phyloP scores from a whole-genome alignment of 306 rosid species.

The Inga laurina region DNA sequence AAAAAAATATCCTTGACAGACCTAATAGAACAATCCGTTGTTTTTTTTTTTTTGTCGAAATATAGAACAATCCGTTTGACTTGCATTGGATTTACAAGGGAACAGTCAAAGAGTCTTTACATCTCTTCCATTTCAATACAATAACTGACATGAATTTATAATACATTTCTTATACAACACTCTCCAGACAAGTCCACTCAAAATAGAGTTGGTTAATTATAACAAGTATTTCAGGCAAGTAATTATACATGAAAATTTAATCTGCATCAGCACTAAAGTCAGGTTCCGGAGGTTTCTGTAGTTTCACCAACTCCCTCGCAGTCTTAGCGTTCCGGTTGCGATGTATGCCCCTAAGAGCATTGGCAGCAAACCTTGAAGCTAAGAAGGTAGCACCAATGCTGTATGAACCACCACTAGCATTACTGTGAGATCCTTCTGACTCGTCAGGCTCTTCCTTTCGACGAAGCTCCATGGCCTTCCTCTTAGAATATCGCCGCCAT shows the following conservation, averaged over 20 bases:
- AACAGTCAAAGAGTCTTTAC: not conserved
- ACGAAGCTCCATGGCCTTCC: slow-evolving; percentile 66
- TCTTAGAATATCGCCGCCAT: slow-evolving; percentile 83
- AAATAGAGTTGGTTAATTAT: slow-evolving; percentile 6
- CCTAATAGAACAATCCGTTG: not conserved
- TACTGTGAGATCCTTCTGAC: slow-evolving; percentile 41
- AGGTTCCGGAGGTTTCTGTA: slow-evolving; percentile 92
- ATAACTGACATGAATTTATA: slow-evolving; percentile 17
- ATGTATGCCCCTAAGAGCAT: slow-evolving; percentile 85
- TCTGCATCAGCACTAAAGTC: slow-evolving; percentile 77
- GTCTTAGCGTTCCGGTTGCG: slow-evolving; percentile 72
- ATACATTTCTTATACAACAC: slow-evolving; percentile 21
- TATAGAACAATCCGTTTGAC: not conserved
- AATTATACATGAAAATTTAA: slow-evolving; percentile 33
- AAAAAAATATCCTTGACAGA: not conserved
- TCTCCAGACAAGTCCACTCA: slow-evolving; percentile 5
- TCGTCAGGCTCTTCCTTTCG: slow-evolving; percentile 65
- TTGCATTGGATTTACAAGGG: slow-evolving; percentile 1
- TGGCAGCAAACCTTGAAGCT: slow-evolving; percentile 80
- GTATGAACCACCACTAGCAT: slow-evolving; percentile 46
- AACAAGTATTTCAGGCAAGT: slow-evolving; percentile 22
- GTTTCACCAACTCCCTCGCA: slow-evolving; percentile 68
- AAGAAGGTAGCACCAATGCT: slow-evolving; percentile 77
- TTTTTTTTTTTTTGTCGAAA: too few relatives aligned
- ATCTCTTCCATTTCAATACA: slow-evolving; percentile 1